Base-by-base conservation (phyloP, 495 filamentous ascomycete species). In the Penicillium taxi region DNA sequence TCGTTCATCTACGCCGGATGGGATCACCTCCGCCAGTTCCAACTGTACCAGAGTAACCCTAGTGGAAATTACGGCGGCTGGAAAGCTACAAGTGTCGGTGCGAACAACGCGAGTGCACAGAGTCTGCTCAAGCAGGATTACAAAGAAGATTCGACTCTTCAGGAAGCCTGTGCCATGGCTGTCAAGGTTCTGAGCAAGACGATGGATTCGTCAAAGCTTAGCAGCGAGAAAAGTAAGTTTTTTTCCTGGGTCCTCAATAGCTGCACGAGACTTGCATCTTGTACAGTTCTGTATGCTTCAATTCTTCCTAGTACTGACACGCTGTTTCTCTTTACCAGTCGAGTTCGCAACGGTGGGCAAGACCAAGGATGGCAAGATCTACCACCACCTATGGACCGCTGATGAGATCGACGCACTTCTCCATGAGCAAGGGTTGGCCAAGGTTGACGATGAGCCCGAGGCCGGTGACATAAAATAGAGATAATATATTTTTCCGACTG, bases 141-240 rank as follows among this genome's bases (percentile, higher is more conserved):
- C 67, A 94, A 96, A 74, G 91, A 96, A 66, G 86, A 96, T 47
- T 94, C 85, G 55, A 78, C 84, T 45, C 64, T 99, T 57, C 86
- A 94, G 72, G 90, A 96, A 71, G 91, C 91, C 5, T 96, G 91
- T 67, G 89, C 79, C 26, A 81, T 96, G 77, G 91, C 91, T 14
- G 89, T 99, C 50, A 99, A 99, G 77, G 91, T 96, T 37, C 67
- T 99, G 45, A 96, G 90, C 75, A 99, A 99, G 79, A 99, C 91
- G 3, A 99, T 99, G 93, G 91, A 99, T 63, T 90, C 86, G 26
- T 96, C 91, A 5, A 96, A 94, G 73, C 64, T 99, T 53, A 94
- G 86, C 73, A 95, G 88, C 54, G 89, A 96, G 72, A 99, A 99
- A 75, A 95, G 89, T 94, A 67, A 63, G 78, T 70, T 11, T 18